Evolutionary conservation across 192 early-diverging fungal genomes (phyloP).

Genomic region (Glomus cerebriforme): DNA sequence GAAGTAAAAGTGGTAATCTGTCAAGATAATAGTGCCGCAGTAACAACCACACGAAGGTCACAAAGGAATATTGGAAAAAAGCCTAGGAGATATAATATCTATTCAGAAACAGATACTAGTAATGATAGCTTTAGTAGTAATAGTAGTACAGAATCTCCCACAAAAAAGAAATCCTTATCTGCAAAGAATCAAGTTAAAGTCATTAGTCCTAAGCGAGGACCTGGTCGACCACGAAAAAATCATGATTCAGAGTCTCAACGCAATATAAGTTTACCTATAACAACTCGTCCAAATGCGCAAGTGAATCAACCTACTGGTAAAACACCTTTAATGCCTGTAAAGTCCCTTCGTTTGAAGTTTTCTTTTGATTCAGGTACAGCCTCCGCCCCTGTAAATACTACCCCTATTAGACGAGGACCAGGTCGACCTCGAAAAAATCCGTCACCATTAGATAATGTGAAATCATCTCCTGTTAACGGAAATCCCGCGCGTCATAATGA

Average conservation of each 20-base stretch:
- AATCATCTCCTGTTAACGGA: conserved; percentile 3
- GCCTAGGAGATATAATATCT: not conserved
- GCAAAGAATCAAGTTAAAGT: not conserved
- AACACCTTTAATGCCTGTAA: not conserved
- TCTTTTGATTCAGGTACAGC: not conserved
- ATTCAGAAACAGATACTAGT: not conserved
- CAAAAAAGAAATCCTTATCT: not conserved
- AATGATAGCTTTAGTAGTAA: not conserved
- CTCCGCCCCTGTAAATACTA: not conserved
- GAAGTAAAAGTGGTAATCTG: not conserved
- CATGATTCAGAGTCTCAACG: not conserved
- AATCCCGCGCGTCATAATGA: not conserved
- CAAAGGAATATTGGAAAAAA: not conserved
- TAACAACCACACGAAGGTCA: conserved; percentile 1
- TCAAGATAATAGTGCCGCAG: conserved; percentile 1
- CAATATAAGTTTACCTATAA: not conserved
- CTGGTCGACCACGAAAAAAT: conserved; percentile 38
- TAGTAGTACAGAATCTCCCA: not conserved
- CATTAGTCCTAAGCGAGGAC: conserved; percentile 30
- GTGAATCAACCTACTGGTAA: not conserved
- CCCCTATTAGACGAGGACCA: conserved; percentile 23
- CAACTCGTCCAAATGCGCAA: not conserved
- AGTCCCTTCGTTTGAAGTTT: not conserved
- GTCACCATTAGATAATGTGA: not conserved
- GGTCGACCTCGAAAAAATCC: conserved; percentile 27